Conservation (phyloP, 2,329 filamentous ascomycete species). For the Pseudopyrenochaeta lycopersici region DNA sequence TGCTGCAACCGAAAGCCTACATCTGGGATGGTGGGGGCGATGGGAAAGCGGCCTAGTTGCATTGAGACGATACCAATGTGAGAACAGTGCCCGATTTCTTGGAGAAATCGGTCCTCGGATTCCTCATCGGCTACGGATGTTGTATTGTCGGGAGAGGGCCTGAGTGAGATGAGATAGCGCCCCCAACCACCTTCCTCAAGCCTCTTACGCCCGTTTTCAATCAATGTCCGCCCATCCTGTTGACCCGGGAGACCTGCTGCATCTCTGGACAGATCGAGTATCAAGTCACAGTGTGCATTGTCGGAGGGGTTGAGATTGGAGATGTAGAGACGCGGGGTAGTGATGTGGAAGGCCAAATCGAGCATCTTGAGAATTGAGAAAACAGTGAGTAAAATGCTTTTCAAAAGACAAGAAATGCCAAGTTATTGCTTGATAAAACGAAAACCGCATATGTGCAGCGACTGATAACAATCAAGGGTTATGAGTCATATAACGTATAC, state of each 20-base stretch:
- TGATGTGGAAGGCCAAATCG: conserved; percentile 72
- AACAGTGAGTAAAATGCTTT: neutral
- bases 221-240: conserved; percentile 19
- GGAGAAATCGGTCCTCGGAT: neutral
- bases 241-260: conserved; percentile 9
- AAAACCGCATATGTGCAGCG: no score
- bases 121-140: neutral
- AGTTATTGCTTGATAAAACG: neutral
- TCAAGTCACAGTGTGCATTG: conserved; percentile 23
- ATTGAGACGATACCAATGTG: conserved; percentile 31
- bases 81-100: neutral
- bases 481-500: no score
- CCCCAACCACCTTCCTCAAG: conserved; percentile 39
- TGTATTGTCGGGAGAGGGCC: neutral
- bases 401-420: neutral
- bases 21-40: conserved; percentile 26
- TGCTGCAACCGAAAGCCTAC: conserved; percentile 27
- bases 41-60: conserved; percentile 29
- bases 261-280: conserved; percentile 12
- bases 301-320: conserved; percentile 24
- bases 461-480: no score
- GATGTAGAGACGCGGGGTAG: conserved; percentile 57
- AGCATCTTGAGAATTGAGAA: conserved; percentile 42
- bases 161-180: conserved; percentile 36
- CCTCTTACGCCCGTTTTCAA: conserved; percentile 9